phyloP scores from a whole-genome alignment of 768 basidiomycete species.

The Agrocybe praecox region DNA sequence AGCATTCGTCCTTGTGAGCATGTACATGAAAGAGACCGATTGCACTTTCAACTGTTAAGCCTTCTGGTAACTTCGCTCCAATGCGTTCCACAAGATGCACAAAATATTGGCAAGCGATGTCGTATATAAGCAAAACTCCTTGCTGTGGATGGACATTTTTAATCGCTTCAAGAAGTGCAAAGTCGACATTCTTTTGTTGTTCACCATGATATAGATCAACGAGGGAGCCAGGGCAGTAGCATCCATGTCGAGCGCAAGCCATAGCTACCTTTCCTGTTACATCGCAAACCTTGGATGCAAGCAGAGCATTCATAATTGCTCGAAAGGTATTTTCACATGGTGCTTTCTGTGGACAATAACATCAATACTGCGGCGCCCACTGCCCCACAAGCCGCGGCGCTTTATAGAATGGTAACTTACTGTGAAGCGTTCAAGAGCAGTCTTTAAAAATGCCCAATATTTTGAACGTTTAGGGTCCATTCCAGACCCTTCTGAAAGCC shows the following conservation, averaged over 20 bases:
- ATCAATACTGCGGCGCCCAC: too few relatives aligned
- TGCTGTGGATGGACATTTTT: neutral
- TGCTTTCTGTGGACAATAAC: conserved; percentile 5
- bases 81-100: neutral
- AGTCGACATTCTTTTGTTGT: neutral
- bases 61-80: neutral
- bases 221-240: conserved; percentile 7
- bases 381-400: too few relatives aligned
- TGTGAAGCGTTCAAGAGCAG: neutral
- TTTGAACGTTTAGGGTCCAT: neutral
- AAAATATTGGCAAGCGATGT: neutral
- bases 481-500: neutral
- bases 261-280: conserved; percentile 12
- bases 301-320: conserved; percentile 2
- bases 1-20: conserved; percentile 26
- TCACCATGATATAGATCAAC: neutral
- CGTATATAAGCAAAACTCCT: neutral
- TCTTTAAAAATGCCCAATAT: neutral
- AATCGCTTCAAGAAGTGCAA: neutral
- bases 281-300: conserved; percentile 11
- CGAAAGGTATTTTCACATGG: conserved; percentile 14
- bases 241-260: conserved; percentile 16
- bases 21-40: conserved; percentile 29
- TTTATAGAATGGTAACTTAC: neutral
- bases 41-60: conserved; percentile 1